Base-by-base conservation (phyloP, 1,139 yeast species). In the Citeromyces hawaiiensis region DNA sequence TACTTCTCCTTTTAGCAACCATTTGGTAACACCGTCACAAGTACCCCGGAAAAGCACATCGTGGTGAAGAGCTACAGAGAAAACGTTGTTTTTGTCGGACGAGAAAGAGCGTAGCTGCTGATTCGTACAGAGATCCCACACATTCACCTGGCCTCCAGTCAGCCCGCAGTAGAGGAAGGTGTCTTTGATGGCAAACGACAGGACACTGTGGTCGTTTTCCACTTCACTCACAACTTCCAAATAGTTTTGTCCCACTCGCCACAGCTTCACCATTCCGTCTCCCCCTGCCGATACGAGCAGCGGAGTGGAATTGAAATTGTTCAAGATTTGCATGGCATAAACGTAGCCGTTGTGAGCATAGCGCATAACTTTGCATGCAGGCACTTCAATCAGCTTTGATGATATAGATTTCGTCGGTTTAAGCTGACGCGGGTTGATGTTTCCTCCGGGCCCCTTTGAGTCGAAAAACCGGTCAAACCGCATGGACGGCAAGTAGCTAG, bases 261-360 rank as follows among this genome's bases (percentile, higher is more conserved):
- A 91, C 11, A 87, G 57, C 48, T 83, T 83, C 18, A 83, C 72
- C 2, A 72, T 52, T 0, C 97, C 97, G 58, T 91, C 97, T 38
- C 97, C 97, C 39, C 96, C 95, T 27, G 94, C 93, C 3, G 81
- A 67, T 3, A 77, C 59, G 5, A 80, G 53, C 8, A 61, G 54
- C 9, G 32, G 32, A 9, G 13, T 4, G 15, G 32, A 11, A 6
- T 11, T 5, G 29, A 34, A 36, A 27, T 25, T 44, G 40, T 13
- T 46, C 45, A 66, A 45, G 42, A 61, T 47, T 35, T 66, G 67
- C 72, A 87, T 71, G 33, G 88, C 72, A 56, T 87, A 86, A 13
- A 91, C 78, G 50, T 83, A 88, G 6, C 97, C 95, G 53, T 83
- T 76, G 55, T 91, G 98, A 2, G 98, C 96, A 58, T 85, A 91